Evolutionary conservation across 768 basidiomycete species (phyloP).

Genomic region (Inosperma sp.): DNA sequence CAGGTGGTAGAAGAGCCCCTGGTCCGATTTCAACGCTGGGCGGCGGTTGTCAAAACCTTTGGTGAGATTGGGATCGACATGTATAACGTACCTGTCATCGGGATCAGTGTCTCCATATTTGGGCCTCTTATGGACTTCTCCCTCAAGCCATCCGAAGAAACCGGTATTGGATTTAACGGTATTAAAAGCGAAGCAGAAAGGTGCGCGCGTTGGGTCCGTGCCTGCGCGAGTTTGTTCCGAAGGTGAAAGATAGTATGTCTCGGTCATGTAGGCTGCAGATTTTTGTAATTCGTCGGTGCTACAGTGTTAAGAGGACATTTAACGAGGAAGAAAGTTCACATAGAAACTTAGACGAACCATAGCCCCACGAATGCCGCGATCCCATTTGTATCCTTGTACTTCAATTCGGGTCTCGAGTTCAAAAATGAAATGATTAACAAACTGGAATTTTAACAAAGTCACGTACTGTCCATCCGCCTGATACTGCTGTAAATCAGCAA

Average conservation of each 20-base stretch:
- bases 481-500: constrained; percentile 41
- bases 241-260: constrained; percentile 48
- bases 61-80: not conserved
- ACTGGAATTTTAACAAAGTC: not conserved
- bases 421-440: not conserved
- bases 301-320: not conserved
- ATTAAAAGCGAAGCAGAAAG: constrained; percentile 70
- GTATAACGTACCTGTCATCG: constrained; percentile 13
- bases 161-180: constrained; percentile 33
- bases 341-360: constrained; percentile 40
- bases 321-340: not conserved
- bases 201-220: constrained; percentile 48
- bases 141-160: constrained; percentile 76
- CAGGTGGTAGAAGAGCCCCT: constrained; percentile 9
- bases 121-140: constrained; percentile 26
- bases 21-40: constrained; percentile 21
- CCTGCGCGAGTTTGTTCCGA: constrained; percentile 32
- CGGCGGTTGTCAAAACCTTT: not conserved
- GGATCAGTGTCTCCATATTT: not conserved
- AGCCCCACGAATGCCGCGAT: constrained; percentile 67
- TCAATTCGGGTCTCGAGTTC: constrained; percentile 47
- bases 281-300: constrained; percentile 79
- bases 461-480: constrained; percentile 39
- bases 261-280: constrained; percentile 69
- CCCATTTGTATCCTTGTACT: constrained; percentile 63